Evolutionary conservation across 129 eudicot genomes (phyloP).

Genomic region (Heracleum sosnowskyi): DNA sequence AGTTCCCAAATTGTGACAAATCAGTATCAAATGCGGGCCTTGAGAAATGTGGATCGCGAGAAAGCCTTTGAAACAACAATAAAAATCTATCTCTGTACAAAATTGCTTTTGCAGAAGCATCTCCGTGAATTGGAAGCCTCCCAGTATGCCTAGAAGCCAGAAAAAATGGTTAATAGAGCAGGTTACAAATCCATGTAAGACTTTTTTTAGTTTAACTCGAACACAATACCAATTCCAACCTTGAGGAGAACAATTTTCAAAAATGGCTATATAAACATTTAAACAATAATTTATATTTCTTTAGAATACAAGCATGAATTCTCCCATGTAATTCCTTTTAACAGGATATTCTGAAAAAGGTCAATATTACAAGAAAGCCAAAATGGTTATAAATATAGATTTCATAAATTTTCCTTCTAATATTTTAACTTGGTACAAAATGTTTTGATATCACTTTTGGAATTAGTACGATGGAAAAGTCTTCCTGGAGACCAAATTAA

Average conservation of each 20-base stretch:
- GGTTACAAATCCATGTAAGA: not conserved
- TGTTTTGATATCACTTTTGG: not conserved
- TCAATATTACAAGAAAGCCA: not conserved
- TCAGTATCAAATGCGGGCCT: slow-evolving; percentile 61
- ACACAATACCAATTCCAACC: not conserved
- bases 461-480: not conserved
- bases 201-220: not conserved
- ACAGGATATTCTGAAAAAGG: not conserved
- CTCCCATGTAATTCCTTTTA: not conserved
- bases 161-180: not conserved
- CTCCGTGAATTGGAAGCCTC: slow-evolving; percentile 72
- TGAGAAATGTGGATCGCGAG: slow-evolving; percentile 79
- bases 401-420: not conserved
- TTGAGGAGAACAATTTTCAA: not conserved
- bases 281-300: not conserved
- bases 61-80: slow-evolving; percentile 73
- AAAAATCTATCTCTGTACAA: slow-evolving; percentile 84
- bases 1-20: slow-evolving; percentile 58
- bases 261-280: not conserved
- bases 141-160: slow-evolving; percentile 52
- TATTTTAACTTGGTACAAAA: not conserved
- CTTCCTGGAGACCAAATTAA: not conserved
- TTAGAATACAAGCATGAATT: not conserved
- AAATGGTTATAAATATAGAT: not conserved
- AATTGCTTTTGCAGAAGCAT: slow-evolving; percentile 69